Conservation (phyloP, 352 stramenopile species). For the Globisporangium radiosum region DNA sequence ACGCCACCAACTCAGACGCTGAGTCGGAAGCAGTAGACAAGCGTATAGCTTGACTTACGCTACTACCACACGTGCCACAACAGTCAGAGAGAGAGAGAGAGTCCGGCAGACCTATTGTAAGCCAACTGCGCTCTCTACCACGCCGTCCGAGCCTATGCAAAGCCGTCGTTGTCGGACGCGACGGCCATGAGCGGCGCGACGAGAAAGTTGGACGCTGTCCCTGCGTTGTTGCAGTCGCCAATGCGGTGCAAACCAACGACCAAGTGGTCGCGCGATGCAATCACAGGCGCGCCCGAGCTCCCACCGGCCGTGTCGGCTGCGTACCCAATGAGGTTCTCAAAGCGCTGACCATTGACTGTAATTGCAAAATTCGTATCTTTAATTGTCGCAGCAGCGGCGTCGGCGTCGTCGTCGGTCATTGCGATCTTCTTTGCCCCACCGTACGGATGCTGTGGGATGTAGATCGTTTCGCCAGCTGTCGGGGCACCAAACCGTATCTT, state of each 20-base stretch:
- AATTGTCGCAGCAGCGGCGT: conserved; percentile 23
- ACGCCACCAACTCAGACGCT: too few species aligned
- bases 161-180: conserved; percentile 26
- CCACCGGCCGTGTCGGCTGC: conserved; percentile 16
- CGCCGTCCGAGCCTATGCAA: background rate
- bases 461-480: conserved; percentile 46
- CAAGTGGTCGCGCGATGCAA: background rate
- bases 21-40: too few species aligned
- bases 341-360: conserved; percentile 19
- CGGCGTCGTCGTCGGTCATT: conserved; percentile 37
- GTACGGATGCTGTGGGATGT: conserved; percentile 1
- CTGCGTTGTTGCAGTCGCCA: conserved; percentile 35
- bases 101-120: too few species aligned
- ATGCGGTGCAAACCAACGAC: conserved; percentile 35
- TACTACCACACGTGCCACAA: too few species aligned
- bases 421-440: conserved; percentile 59
- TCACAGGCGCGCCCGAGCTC: conserved; percentile 18
- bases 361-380: conserved; percentile 28
- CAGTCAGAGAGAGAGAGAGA: too few species aligned
- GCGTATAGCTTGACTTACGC: too few species aligned
- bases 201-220: conserved; percentile 15
- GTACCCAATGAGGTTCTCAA: conserved; percentile 23
- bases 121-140: too few species aligned
- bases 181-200: conserved; percentile 15
- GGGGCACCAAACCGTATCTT: conserved; percentile 45